phyloP scores from a whole-genome alignment of 2,329 filamentous ascomycete species.

The Aspergillus unguis region DNA sequence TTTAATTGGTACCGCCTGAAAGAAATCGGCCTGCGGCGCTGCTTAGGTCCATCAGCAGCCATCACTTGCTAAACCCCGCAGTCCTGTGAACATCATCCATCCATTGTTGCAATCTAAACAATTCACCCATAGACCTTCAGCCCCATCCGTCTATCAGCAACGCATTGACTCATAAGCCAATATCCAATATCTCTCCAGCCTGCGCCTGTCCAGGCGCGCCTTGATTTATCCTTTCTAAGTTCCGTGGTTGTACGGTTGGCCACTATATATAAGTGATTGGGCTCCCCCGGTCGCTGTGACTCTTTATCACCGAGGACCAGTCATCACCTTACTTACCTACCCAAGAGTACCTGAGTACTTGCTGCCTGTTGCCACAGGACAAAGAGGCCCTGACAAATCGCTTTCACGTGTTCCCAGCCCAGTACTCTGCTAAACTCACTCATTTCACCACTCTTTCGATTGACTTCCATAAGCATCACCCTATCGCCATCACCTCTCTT shows the following conservation, averaged over 20 bases:
- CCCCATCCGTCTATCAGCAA: conserved; percentile 17
- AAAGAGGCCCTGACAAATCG: conserved; percentile 28
- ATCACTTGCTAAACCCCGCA: conserved; percentile 24
- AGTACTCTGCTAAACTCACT: conserved; percentile 13
- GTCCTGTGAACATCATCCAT: conserved; percentile 17
- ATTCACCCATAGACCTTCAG: conserved; percentile 16
- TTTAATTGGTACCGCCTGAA: conserved; percentile 11
- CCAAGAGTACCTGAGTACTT: neutral
- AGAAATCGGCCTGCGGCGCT: conserved; percentile 1
- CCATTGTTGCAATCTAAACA: conserved; percentile 9
- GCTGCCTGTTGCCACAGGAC: conserved; percentile 24
- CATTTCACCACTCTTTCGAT: conserved; percentile 12
- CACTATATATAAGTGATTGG: conserved; percentile 3
- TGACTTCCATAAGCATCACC: conserved; percentile 22
- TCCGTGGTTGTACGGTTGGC: conserved; percentile 2
- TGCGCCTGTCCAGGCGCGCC: conserved; percentile 5
- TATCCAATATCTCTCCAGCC: neutral
- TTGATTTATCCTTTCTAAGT: conserved; percentile 2
- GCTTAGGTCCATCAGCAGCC: conserved; percentile 12
- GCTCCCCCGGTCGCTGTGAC: conserved; percentile 13
- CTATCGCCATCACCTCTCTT: conserved; percentile 8
- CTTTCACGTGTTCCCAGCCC: conserved; percentile 22
- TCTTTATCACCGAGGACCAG: conserved; percentile 21
- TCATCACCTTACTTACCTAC: conserved; percentile 1
- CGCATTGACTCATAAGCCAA: conserved; percentile 24